These are phyloP conservation scores for Citrus medica DNA, from an alignment of 345 rosid species.

Conservation along the genomic window DNA sequence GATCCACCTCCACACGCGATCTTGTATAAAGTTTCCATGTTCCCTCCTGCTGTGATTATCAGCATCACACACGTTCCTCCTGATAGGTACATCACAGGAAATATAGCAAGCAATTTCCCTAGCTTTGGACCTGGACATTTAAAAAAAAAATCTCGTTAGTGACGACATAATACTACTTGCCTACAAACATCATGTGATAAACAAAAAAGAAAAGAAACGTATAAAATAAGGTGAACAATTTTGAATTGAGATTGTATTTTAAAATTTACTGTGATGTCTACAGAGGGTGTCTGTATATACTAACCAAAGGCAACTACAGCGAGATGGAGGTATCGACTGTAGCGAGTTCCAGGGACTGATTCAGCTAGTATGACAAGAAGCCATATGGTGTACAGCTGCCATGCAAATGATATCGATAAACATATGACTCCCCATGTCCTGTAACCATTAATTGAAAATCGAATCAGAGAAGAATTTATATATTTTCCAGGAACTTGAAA, in stretches of 20 bases:
- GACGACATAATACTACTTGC: too few relatives aligned
- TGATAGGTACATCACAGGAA: slow-evolving; percentile 64
- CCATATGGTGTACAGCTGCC: slow-evolving; percentile 53
- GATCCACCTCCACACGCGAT: slow-evolving; percentile 8
- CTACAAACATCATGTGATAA: not conserved
- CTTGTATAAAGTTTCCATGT: slow-evolving; percentile 28
- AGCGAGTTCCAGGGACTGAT: slow-evolving; percentile 29
- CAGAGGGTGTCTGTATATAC: not conserved
- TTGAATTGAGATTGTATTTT: not conserved
- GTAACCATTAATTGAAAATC: not conserved
- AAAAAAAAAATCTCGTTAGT: too few relatives aligned
- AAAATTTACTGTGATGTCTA: not conserved
- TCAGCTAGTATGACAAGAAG: slow-evolving; percentile 47
- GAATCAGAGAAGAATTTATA: too few relatives aligned
- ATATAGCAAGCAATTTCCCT: slow-evolving; percentile 44
- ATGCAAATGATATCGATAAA: slow-evolving; percentile 24
- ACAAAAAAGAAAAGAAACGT: not conserved
- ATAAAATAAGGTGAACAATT: too few relatives aligned
- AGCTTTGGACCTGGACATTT: slow-evolving; percentile 34
- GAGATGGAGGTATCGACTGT: slow-evolving; percentile 54
- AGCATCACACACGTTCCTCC: slow-evolving; percentile 49
- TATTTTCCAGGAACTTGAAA: not conserved
- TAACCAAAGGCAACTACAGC: slow-evolving; percentile 46
- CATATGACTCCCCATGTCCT: slow-evolving; percentile 50
- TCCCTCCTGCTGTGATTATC: slow-evolving; percentile 40